Evolutionary conservation across 306 rosid genomes (phyloP).

Genomic region (Begonia peltatifolia): DNA sequence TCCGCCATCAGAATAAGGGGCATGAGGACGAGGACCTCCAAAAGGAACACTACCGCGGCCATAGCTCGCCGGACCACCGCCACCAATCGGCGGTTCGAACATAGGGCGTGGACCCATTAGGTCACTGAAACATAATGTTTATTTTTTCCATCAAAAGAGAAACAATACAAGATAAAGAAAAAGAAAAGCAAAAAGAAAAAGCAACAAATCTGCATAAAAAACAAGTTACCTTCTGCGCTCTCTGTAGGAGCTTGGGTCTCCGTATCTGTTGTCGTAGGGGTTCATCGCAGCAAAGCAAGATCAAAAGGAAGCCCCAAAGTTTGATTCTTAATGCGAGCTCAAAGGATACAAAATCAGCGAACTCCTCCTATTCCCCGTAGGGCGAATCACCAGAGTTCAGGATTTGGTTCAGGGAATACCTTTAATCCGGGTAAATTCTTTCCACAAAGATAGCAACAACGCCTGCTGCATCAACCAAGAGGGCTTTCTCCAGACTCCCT

Average conservation of each 20-base stretch:
- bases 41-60: conserved; percentile 40
- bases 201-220: neutral
- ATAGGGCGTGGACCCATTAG: conserved; percentile 36
- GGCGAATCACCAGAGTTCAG: neutral
- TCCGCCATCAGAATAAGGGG: conserved; percentile 14
- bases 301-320: too few species aligned
- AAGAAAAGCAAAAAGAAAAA: neutral
- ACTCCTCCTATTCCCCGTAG: too few species aligned
- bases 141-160: neutral
- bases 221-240: conserved; percentile 55
- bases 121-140: conserved; percentile 26
- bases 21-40: conserved; percentile 22
- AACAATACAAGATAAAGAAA: conserved; percentile 1
- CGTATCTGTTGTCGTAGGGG: conserved; percentile 41
- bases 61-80: conserved; percentile 14
- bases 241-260: conserved; percentile 59
- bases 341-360: too few species aligned
- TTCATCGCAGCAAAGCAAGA: conserved; percentile 17
- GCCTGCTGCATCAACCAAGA: too few species aligned
- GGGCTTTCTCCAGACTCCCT: too few species aligned
- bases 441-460: too few species aligned
- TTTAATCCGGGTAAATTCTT: too few species aligned
- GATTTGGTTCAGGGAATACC: too few species aligned
- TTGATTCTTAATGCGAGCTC: too few species aligned
- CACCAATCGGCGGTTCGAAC: conserved; percentile 8